A percentile compares a stretch with the other conserved stretches of the same genome.
Conservation (phyloP, 495 filamentous ascomycete genomes). For the Annulohypoxylon moriforme region DNA sequence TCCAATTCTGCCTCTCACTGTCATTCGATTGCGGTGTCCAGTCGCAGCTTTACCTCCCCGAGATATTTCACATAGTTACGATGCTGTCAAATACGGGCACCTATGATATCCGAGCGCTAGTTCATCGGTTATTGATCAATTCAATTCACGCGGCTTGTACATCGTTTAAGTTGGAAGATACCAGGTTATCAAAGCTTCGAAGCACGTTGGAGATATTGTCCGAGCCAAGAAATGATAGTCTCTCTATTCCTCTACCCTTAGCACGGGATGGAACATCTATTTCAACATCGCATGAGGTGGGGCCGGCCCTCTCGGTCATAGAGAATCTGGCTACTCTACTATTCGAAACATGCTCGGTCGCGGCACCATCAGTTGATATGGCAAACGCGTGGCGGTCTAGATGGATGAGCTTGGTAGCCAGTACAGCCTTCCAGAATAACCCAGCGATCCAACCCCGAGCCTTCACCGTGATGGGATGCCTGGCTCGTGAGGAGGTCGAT, state of each 20-base stretch:
- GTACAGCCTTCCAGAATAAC: conserved; percentile 77
- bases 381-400: conserved; percentile 76
- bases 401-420: conserved; percentile 77
- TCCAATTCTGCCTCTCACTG: conserved; percentile 70
- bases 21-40: conserved; percentile 74
- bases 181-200: conserved; percentile 63
- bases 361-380: conserved; percentile 70
- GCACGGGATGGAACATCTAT: conserved; percentile 57
- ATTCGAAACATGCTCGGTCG: conserved; percentile 69
- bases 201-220: conserved; percentile 65
- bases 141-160: conserved; percentile 73
- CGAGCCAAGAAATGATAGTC: conserved; percentile 63
- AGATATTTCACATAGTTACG: conserved; percentile 74
- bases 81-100: conserved; percentile 72
- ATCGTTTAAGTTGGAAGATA: conserved; percentile 68
- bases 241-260: conserved; percentile 53
- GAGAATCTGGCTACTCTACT: conserved; percentile 66
- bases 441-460: conserved; percentile 74
- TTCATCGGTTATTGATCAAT: conserved; percentile 71
- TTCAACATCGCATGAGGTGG: conserved; percentile 60
- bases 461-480: conserved; percentile 75
- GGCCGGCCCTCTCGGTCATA: conserved; percentile 60
- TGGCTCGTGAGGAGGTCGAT: conserved; percentile 73
- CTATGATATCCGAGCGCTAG: conserved; percentile 63
- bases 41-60: conserved; percentile 71